Evolutionary conservation across 306 rosid genomes (phyloP).

Genomic region (Ziziphus jujuba): DNA sequence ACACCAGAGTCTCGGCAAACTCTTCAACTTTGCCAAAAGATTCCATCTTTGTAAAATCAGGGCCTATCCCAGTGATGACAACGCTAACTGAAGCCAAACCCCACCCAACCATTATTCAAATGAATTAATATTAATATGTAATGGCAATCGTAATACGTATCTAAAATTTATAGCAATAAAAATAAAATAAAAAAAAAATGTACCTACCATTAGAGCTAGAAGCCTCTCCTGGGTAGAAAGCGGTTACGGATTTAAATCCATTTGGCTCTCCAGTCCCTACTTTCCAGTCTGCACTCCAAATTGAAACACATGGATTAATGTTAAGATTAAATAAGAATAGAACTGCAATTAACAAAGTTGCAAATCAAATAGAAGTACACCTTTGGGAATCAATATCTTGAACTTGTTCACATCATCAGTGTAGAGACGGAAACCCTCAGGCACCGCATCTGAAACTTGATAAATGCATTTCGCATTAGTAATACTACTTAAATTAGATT

Average conservation of each 20-base stretch:
- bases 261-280: conserved; percentile 74
- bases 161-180: neutral
- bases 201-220: conserved; percentile 59
- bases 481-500: neutral
- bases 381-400: conserved; percentile 74
- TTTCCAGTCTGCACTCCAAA: conserved; percentile 59
- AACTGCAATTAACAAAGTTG: too few relatives aligned
- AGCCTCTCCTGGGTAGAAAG: conserved; percentile 69
- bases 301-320: conserved; percentile 6
- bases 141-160: too few relatives aligned
- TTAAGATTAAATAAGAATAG: neutral
- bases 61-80: conserved; percentile 81
- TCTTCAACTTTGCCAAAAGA: conserved; percentile 94
- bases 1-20: conserved; percentile 90
- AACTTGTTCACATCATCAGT: conserved; percentile 76
- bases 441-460: conserved; percentile 36
- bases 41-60: conserved; percentile 92
- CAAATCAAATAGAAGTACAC: conserved; percentile 23
- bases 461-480: neutral
- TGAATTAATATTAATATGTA: too few relatives aligned
- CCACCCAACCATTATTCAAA: neutral
- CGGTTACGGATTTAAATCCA: conserved; percentile 83
- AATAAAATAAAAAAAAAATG: neutral
- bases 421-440: conserved; percentile 60
- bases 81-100: conserved; percentile 55